Evolutionary conservation across 495 filamentous ascomycete species (phyloP).

Genomic region (Penicillium malachiteum): DNA sequence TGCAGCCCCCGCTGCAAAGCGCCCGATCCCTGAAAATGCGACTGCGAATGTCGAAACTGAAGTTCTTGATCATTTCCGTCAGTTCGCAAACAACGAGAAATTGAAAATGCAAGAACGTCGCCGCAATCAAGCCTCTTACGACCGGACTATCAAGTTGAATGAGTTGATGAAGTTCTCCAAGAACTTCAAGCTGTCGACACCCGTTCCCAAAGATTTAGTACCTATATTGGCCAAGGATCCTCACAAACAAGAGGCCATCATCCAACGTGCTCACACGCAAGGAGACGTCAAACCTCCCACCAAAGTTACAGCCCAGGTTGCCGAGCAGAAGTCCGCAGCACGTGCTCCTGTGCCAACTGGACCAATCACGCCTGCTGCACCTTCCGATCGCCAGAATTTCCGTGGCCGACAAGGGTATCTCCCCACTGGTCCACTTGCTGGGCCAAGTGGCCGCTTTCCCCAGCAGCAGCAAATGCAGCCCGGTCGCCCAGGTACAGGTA

Average conservation of each 20-base stretch:
- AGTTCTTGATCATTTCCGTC: constrained; percentile 75
- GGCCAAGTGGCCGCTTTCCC: constrained; percentile 32
- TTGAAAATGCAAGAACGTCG: constrained; percentile 68
- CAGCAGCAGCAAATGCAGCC: constrained; percentile 47
- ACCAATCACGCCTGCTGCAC: constrained; percentile 32
- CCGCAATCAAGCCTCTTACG: constrained; percentile 61
- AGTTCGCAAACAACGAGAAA: constrained; percentile 78
- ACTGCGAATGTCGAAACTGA: constrained; percentile 76
- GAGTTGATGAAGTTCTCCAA: constrained; percentile 93
- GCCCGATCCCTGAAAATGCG: constrained; percentile 53
- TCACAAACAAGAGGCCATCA: constrained; percentile 85
- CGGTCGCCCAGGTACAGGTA: constrained; percentile 43
- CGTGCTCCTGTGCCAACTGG: constrained; percentile 31
- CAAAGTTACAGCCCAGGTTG: constrained; percentile 29
- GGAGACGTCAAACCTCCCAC: constrained; percentile 56
- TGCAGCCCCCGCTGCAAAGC: constrained; percentile 16
- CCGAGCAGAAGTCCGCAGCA: constrained; percentile 39
- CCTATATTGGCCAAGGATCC: constrained; percentile 95
- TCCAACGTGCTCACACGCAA: constrained; percentile 75
- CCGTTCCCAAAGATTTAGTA: constrained; percentile 87
- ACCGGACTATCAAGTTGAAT: constrained; percentile 86
- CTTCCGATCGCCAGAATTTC: constrained; percentile 46
- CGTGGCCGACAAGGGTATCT: constrained; percentile 47
- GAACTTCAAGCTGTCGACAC: constrained; percentile 89
- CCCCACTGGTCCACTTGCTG: constrained; percentile 46